These are phyloP conservation scores for Blumeriella jaapii DNA, from an alignment of 2,329 filamentous ascomycete genomes.

Conservation along the genomic window DNA sequence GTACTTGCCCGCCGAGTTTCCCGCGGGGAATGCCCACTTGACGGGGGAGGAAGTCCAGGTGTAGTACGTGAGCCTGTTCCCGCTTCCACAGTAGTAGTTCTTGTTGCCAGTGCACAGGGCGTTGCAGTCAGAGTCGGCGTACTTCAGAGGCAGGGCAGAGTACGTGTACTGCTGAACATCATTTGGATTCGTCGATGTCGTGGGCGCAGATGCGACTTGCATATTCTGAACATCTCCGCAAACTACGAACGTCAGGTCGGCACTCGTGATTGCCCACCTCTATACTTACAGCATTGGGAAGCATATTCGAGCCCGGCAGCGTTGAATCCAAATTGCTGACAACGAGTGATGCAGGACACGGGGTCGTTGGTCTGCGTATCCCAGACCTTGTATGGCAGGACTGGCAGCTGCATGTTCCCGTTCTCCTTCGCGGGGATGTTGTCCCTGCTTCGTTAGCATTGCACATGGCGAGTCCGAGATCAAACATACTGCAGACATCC, in stretches of 20 bases:
- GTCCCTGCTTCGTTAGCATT: conserved; percentile 26
- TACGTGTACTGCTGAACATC: conserved; percentile 28
- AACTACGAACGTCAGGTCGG: conserved; percentile 23
- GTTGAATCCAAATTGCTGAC: conserved; percentile 14
- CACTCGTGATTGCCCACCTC: background rate
- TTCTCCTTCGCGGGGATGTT: conserved; percentile 44
- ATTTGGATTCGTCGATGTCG: conserved; percentile 11
- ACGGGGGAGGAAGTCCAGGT: conserved; percentile 7
- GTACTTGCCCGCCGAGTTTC: conserved; percentile 44
- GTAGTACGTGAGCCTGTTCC: conserved; percentile 15
- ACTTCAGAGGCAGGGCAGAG: conserved; percentile 4
- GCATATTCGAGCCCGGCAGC: conserved; percentile 15
- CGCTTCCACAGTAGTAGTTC: conserved; percentile 12
- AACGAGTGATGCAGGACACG: conserved; percentile 8
- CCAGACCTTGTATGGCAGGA: conserved; percentile 13
- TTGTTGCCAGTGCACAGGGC: conserved; percentile 12
- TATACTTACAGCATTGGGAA: conserved; percentile 13
- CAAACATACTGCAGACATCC: conserved; percentile 22
- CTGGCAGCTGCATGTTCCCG: conserved; percentile 8
- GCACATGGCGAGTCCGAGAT: background rate
- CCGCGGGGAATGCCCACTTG: conserved; percentile 36
- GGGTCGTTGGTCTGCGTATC: conserved; percentile 9
- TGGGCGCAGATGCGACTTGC: conserved; percentile 10
- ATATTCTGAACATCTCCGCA: conserved; percentile 16
- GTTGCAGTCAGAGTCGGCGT: conserved; percentile 13